These are phyloP conservation scores for Magnolia kwangsiensis DNA, from an alignment of 164 flowering plant genomes.

Conservation along the genomic window DNA sequence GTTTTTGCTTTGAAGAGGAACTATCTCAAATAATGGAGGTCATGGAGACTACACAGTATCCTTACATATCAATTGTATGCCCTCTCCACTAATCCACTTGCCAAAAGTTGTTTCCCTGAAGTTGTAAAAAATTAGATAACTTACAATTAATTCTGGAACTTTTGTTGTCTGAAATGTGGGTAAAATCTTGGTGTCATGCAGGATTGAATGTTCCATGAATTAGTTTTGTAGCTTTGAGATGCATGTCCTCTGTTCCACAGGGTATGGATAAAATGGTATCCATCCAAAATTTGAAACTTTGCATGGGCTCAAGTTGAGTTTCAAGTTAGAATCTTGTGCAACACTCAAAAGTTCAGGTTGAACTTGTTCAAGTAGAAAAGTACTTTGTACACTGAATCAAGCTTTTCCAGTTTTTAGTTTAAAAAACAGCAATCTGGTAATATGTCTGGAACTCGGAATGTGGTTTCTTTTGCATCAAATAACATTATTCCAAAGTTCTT, in stretches of 20 bases:
- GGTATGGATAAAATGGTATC: too few relatives aligned
- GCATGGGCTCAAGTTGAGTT: neutral
- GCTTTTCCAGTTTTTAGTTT: too few relatives aligned
- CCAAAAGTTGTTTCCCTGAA: neutral
- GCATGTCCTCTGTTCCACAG: neutral
- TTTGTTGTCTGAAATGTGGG: neutral
- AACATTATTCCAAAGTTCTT: too few relatives aligned
- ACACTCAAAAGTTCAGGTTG: too few relatives aligned
- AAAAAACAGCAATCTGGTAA: too few relatives aligned
- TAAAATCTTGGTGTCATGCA: neutral
- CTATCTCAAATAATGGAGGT: conserved; percentile 44
- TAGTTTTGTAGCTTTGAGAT: neutral
- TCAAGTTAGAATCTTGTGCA: neutral
- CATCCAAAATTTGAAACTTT: neutral
- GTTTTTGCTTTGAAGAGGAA: conserved; percentile 70
- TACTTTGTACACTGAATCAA: too few relatives aligned
- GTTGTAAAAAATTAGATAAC: neutral
- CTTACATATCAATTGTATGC: conserved; percentile 71
- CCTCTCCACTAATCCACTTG: neutral
- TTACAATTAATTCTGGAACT: neutral
- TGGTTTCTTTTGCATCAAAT: too few relatives aligned
- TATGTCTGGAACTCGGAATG: too few relatives aligned
- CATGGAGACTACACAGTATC: conserved; percentile 29
- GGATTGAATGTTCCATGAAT: neutral
- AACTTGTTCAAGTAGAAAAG: too few relatives aligned